Base-by-base conservation (phyloP, 1,284 basidiomycete genomes). In the Meripilus lineatus region DNA sequence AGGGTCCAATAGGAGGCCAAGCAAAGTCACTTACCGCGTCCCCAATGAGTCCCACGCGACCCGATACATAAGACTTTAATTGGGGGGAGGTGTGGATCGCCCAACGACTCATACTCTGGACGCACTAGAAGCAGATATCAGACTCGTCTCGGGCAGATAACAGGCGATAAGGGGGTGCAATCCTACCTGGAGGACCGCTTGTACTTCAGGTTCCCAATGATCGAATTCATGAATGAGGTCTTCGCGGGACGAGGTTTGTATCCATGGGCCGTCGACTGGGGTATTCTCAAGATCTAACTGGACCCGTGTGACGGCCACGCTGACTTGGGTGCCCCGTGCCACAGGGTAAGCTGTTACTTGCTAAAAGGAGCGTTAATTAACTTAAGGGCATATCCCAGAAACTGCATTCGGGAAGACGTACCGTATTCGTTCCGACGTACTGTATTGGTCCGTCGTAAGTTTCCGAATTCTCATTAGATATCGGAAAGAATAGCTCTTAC, bases 1-100 rank as follows among this genome's bases (percentile, higher is more conserved):
- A 30, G n/a, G 32, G 20, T n/a, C n/a, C 13, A 6, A 25, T 18
- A 18, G 14, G 15, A 21, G 21, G 10, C 15, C 35, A 44, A 17
- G 32, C 11, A 17, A n/a, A 34, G 21, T 22, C 22, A 54, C 64
- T 30, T 26, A 67, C 66, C 57, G 77, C 74, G 54, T 79, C 77
- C 2, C 77, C 77, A 3, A 79, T 35, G 8, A 79, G 59, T 0
- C 62, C 73, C 5, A 75, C 72, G 3, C 66, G 58, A 23, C 64
- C 66, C 8, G 60, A 57, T 4, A 63, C 64, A 42, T 64, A 71
- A 11, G 68, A 55, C 0, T 61, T 63, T 18, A 79, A 57, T 3
- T 66, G 64, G 26, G 61, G 58, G 1, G 72, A 59, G 3, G 60
- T 67, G 49, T 78, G 72, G 4, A 78, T 66, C 0, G 70, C 76